phyloP scores from a whole-genome alignment of 2,329 filamentous ascomycete species.

The Curvularia lunata region DNA sequence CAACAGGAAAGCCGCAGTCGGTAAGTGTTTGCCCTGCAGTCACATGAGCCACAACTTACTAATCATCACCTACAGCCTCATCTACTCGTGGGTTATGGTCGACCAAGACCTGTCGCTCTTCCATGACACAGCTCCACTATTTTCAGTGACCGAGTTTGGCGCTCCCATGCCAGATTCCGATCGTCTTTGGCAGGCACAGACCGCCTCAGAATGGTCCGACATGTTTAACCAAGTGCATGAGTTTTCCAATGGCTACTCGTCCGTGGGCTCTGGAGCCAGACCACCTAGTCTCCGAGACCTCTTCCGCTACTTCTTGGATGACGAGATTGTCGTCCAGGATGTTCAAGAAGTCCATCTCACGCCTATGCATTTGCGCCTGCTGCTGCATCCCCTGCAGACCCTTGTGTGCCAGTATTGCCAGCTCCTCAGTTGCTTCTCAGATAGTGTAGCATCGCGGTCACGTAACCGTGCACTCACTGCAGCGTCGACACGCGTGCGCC shows the following conservation, averaged over 20 bases:
- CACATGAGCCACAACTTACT: conserved; percentile 29
- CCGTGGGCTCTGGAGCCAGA: conserved; percentile 59
- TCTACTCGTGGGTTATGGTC: conserved; percentile 78
- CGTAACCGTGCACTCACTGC: conserved; percentile 61
- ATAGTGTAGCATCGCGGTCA: conserved; percentile 57
- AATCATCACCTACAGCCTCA: conserved; percentile 56
- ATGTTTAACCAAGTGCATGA: conserved; percentile 66
- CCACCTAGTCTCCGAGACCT: conserved; percentile 68
- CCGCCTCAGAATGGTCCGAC: conserved; percentile 64
- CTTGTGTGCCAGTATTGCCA: conserved; percentile 70
- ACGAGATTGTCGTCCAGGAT: conserved; percentile 61
- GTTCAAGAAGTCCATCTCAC: conserved; percentile 58
- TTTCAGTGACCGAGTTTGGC: conserved; percentile 69
- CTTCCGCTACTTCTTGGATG: conserved; percentile 71
- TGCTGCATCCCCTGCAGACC: conserved; percentile 72
- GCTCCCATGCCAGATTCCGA: conserved; percentile 70
- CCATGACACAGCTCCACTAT: conserved; percentile 55
- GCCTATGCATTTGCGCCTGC: conserved; percentile 66
- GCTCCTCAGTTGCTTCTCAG: conserved; percentile 69
- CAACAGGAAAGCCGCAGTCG: conserved; percentile 68
- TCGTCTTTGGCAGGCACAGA: conserved; percentile 66
- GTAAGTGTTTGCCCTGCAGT: conserved; percentile 50
- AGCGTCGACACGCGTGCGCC: conserved; percentile 63
- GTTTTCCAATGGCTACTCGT: conserved; percentile 60
- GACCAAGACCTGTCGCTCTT: conserved; percentile 65